These are phyloP conservation scores for Pistacia vera DNA, from an alignment of 345 rosid species.

Conservation along the genomic window DNA sequence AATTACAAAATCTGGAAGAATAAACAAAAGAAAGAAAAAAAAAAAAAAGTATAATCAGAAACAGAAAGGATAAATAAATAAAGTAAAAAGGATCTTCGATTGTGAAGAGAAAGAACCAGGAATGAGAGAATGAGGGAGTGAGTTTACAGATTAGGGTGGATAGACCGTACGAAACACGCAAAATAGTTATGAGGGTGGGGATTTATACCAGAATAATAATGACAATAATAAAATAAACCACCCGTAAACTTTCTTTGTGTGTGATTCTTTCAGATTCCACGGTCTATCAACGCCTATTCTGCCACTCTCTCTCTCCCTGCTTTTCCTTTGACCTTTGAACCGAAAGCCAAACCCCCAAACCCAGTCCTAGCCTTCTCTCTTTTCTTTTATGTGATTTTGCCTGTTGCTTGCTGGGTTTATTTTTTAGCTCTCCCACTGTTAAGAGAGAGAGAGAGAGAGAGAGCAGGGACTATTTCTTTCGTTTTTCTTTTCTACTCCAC, in stretches of 20 bases:
- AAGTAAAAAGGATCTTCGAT: conserved; percentile 9
- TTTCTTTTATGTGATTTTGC: conserved; percentile 16
- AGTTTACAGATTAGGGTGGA: conserved; percentile 61
- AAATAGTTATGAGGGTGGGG: conserved; percentile 32
- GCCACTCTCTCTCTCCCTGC: conserved; percentile 30
- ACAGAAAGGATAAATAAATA: neutral
- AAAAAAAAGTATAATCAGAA: neutral
- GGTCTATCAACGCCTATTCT: conserved; percentile 74
- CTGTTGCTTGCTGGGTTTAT: conserved; percentile 22
- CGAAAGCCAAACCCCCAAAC: neutral
- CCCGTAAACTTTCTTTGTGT: conserved; percentile 30
- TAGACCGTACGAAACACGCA: conserved; percentile 90
- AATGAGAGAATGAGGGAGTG: conserved; percentile 13
- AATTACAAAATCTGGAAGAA: neutral
- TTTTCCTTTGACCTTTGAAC: conserved; percentile 8
- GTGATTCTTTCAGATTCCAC: conserved; percentile 72
- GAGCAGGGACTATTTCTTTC: neutral
- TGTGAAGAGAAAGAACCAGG: conserved; percentile 19
- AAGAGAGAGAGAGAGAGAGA: neutral
- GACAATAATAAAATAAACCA: conserved; percentile 7
- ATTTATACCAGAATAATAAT: neutral
- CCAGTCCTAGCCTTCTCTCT: conserved; percentile 13
- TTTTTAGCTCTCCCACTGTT: neutral
- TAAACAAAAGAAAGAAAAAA: neutral
- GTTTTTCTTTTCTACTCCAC: too few relatives aligned